A percentile compares a stretch with the other conserved stretches of the same genome.
Evolutionary conservation across 2,329 filamentous ascomycete genomes (phyloP).

Genomic region (Leptographium flavum): DNA sequence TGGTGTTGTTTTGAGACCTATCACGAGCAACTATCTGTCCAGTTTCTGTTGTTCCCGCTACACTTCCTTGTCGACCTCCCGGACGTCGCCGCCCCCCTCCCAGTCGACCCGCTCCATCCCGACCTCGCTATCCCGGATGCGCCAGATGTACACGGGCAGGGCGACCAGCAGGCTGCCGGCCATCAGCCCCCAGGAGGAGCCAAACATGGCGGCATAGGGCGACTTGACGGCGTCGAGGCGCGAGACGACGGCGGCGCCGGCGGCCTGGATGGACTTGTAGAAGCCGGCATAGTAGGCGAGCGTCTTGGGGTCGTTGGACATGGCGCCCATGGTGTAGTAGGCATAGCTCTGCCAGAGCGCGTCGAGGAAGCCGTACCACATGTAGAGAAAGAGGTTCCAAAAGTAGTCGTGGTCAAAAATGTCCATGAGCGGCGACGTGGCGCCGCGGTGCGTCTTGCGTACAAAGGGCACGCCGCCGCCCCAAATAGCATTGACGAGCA

Average conservation of each 20-base stretch:
- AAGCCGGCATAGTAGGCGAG: conserved; percentile 8
- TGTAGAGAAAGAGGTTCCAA: conserved; percentile 6
- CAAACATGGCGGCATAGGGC: conserved; percentile 6
- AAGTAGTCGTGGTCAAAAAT: conserved; percentile 17
- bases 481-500: conserved; percentile 8
- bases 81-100: too few species aligned
- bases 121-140: conserved; percentile 4
- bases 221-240: conserved; percentile 4
- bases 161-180: conserved; percentile 6
- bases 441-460: background rate
- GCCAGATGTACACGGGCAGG: conserved; percentile 6
- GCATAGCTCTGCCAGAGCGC: conserved; percentile 25
- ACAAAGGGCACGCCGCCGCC: conserved; percentile 3
- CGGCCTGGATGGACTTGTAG: conserved; percentile 10
- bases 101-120: background rate
- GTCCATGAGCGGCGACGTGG: conserved; percentile 1
- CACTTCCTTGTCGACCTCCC: background rate
- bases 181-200: conserved; percentile 4
- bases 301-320: conserved; percentile 8
- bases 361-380: conserved; percentile 8
- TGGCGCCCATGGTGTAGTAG: conserved; percentile 8
- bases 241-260: conserved; percentile 4
- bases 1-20: background rate
- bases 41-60: background rate
- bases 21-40: background rate